Base-by-base conservation (phyloP, 2,329 filamentous ascomycete genomes). In the Akanthomyces dipterigenus region DNA sequence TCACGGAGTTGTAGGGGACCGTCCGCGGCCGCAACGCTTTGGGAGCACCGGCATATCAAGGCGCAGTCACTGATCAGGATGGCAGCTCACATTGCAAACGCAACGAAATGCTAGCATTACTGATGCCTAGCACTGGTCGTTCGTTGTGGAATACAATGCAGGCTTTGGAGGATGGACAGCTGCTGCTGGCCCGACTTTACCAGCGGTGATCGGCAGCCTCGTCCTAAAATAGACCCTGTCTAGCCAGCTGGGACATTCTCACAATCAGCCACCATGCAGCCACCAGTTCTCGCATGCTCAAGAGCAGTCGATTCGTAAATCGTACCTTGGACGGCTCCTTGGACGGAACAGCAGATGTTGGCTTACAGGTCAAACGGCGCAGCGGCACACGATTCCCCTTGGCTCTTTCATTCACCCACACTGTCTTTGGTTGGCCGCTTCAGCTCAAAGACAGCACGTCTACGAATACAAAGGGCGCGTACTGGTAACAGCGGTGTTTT, bases 221-320 rank as follows among this genome's bases (percentile, higher is more conserved):
- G 28, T 55, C 53, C 53, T 26, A 45, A 55, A 55, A 45, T 55
- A 55, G 26, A 34, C n/a, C 42, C 12, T 54, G 20, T n/a, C 51
- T 28, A 7, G 20, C 20, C 16, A 14, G 3, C 12, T 22, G 14
- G 34, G 22, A 45, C 26, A 22, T 16, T 6, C 24, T 22, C 4
- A 45, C 40, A 55, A n/a, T n/a, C 40, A 46, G 53, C 36, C 53
- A 55, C 38, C 53, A 55, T 55, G 53, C 54, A 56, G 42, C 54
- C 54, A 46, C 36, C 36, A 54, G 20, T 28, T 45, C 18, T 45
- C 40, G n/a, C 50, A 53, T 22, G 7, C 45, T 24, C 22, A 3
- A 22, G 7, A 24, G 38, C 31, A 53, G 18, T 34, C 11, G 31
- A 9, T 34, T 7, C 31, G 0, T 34, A 38, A 38, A 3, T 14